These are phyloP conservation scores for Pseudomonodictys pantanalensis DNA, from an alignment of 495 filamentous ascomycete genomes.

Conservation along the genomic window DNA sequence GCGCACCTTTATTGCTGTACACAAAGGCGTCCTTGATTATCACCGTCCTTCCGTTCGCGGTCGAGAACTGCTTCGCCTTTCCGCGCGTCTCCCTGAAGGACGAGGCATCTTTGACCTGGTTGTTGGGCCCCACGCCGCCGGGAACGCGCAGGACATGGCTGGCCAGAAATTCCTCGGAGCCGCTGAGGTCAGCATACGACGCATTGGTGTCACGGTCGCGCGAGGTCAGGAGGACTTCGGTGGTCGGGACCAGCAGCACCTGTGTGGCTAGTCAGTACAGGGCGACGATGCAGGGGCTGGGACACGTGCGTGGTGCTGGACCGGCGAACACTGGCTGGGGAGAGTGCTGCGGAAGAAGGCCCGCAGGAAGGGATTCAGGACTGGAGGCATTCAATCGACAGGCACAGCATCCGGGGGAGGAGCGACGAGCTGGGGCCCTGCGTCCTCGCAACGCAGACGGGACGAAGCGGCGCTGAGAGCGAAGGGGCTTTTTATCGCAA, in stretches of 20 bases:
- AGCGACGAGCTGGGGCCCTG: conserved; percentile 18
- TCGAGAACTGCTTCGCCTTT: conserved; percentile 90
- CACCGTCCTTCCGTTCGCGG: conserved; percentile 87
- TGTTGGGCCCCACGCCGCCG: conserved; percentile 53
- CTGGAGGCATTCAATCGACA: conserved; percentile 86
- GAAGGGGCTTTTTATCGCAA: conserved; percentile 1
- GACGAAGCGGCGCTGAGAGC: conserved; percentile 16
- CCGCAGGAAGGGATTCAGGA: conserved; percentile 93
- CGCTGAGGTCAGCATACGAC: conserved; percentile 74
- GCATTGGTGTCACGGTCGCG: conserved; percentile 84
- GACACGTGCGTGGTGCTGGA: conserved; percentile 75
- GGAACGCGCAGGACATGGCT: conserved; percentile 94
- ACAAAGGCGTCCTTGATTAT: conserved; percentile 91
- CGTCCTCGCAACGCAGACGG: conserved; percentile 16
- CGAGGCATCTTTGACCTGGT: conserved; percentile 58
- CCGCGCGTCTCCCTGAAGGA: conserved; percentile 85
- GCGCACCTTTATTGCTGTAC: conserved; percentile 90
- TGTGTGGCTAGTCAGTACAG: conserved; percentile 29
- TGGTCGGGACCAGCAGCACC: conserved; percentile 91
- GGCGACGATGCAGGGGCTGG: conserved; percentile 1
- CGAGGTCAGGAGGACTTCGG: conserved; percentile 81
- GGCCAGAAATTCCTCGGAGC: conserved; percentile 88
- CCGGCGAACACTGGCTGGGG: conserved; percentile 86
- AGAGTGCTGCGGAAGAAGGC: conserved; percentile 97
- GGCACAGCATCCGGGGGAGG: conserved; percentile 19